Conservation (phyloP, 1,284 basidiomycete species). For the Volvariella surrecta region DNA sequence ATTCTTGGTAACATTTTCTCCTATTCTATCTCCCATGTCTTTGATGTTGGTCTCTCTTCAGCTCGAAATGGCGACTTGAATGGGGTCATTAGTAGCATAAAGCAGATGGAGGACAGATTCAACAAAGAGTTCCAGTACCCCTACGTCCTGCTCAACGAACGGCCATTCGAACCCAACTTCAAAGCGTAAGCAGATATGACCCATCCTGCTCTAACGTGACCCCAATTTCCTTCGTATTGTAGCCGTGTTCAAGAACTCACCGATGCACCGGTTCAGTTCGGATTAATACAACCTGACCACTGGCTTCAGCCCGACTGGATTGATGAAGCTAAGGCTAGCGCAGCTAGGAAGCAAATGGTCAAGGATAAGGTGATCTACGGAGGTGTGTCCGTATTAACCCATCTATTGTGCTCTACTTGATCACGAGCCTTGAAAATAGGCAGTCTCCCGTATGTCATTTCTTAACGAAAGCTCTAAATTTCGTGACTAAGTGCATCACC, state of each 20-base stretch:
- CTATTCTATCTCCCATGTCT: neutral
- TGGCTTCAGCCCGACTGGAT: constrained; percentile 87
- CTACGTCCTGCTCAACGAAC: constrained; percentile 83
- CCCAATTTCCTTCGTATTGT: constrained; percentile 5
- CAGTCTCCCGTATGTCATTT: constrained; percentile 53
- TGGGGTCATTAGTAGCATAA: constrained; percentile 65
- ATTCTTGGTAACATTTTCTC: constrained; percentile 43
- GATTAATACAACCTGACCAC: constrained; percentile 71
- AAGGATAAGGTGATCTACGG: constrained; percentile 83
- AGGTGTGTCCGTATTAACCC: constrained; percentile 30
- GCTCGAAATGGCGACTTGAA: constrained; percentile 78
- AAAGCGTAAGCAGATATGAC: constrained; percentile 40
- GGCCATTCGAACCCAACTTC: constrained; percentile 71
- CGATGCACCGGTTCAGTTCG: constrained; percentile 66
- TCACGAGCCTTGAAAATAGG: constrained; percentile 25
- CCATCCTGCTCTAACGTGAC: neutral
- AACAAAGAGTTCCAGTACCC: constrained; percentile 83
- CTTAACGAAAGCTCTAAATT: constrained; percentile 6
- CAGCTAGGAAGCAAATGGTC: constrained; percentile 73
- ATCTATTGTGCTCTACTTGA: constrained; percentile 2
- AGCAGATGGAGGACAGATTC: constrained; percentile 76
- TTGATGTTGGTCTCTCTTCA: constrained; percentile 8
- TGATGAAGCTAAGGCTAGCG: constrained; percentile 68
- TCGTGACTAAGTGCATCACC: constrained; percentile 7
- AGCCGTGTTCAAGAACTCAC: constrained; percentile 66